phyloP scores from a whole-genome alignment of 2,329 filamentous ascomycete species.

The Mycosphaerelloides madeirae region DNA sequence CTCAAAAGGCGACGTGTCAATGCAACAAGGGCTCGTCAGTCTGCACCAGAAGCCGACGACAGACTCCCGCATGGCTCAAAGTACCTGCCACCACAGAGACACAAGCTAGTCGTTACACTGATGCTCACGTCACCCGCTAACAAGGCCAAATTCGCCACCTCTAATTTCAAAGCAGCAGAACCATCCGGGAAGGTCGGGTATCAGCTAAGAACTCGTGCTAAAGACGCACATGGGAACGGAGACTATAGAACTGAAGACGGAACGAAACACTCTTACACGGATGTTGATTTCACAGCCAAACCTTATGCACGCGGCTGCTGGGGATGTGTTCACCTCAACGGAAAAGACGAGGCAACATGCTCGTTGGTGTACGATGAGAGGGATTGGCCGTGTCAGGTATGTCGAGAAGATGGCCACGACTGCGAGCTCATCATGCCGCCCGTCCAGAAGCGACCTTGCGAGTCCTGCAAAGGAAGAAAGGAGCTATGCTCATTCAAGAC shows the following conservation, averaged over 20 bases:
- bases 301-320: conserved; percentile 17
- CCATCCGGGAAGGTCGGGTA: neutral
- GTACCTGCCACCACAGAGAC: neutral
- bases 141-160: neutral
- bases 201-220: neutral
- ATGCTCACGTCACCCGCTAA: neutral
- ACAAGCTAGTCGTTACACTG: neutral
- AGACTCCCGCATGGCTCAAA: neutral
- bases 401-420: conserved; percentile 28
- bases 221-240: neutral
- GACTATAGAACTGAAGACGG: neutral
- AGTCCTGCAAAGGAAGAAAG: conserved; percentile 30
- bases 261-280: neutral
- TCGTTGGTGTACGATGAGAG: conserved; percentile 32
- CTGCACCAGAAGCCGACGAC: neutral
- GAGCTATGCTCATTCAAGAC: conserved; percentile 33
- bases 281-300: conserved; percentile 13
- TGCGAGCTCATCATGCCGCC: conserved; percentile 36
- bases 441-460: conserved; percentile 32
- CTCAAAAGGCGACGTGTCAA: neutral
- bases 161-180: neutral
- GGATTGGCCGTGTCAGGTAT: conserved; percentile 36
- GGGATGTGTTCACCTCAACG: conserved; percentile 6
- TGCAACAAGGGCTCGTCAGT: neutral
- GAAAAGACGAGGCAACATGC: conserved; percentile 23